Percentiles rank a stretch among this genome's conserved stretches.
These are phyloP conservation scores for Penstemon newberryi DNA, from an alignment of 257 asterid genomes.

Conservation along the genomic window DNA sequence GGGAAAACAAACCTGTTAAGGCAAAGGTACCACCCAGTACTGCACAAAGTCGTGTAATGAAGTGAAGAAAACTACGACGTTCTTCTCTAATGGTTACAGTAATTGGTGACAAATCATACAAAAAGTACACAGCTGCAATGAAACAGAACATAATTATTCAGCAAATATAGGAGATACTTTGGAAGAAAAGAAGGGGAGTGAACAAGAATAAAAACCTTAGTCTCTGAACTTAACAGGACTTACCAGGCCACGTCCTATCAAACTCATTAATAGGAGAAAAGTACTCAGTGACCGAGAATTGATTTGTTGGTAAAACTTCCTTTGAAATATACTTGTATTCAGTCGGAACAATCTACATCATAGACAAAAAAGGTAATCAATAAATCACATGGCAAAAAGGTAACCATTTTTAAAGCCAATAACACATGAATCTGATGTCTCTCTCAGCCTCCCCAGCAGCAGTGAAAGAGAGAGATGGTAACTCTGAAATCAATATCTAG, in stretches of 20 bases:
- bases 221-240: slow-evolving; percentile 26
- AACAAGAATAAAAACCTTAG: slow-evolving; percentile 8
- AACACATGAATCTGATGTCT: slow-evolving; percentile 2
- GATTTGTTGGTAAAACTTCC: slow-evolving; percentile 86
- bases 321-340: slow-evolving; percentile 85
- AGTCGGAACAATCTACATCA: slow-evolving; percentile 87
- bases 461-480: background rate
- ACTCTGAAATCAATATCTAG: background rate
- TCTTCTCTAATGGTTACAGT: slow-evolving; percentile 97
- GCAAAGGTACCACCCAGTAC: slow-evolving; percentile 99
- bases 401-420: slow-evolving; percentile 15
- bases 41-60: slow-evolving; percentile 95
- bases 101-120: slow-evolving; percentile 96
- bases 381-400: slow-evolving; percentile 15
- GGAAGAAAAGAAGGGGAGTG: slow-evolving; percentile 12
- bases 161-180: background rate
- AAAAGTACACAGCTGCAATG: slow-evolving; percentile 83
- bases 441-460: slow-evolving; percentile 1
- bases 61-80: slow-evolving; percentile 97
- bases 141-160: slow-evolving; percentile 22
- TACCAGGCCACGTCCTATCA: slow-evolving; percentile 94
- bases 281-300: slow-evolving; percentile 93
- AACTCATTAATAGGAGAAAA: slow-evolving; percentile 77
- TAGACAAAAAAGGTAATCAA: slow-evolving; percentile 12
- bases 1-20: slow-evolving; percentile 66